These are phyloP conservation scores for Trypanosomatidae sp. DNA, from an alignment of 208 protist species.

Conservation along the genomic window DNA sequence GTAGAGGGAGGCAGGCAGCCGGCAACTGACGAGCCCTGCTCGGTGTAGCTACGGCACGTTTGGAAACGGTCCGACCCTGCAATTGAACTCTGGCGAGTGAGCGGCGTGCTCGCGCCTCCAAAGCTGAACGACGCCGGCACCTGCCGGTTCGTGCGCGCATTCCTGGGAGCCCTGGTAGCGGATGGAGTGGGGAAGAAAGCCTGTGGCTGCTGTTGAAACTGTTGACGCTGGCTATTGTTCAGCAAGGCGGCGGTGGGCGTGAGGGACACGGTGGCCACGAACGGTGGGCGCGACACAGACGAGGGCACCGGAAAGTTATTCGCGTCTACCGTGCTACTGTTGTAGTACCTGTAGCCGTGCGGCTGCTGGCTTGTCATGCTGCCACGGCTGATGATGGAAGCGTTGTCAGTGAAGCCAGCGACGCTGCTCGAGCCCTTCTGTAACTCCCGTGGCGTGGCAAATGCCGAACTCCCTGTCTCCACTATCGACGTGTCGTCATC, in stretches of 20 bases:
- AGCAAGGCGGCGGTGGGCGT: neutral
- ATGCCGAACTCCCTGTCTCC: slow-evolving; percentile 23
- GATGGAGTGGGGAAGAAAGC: neutral
- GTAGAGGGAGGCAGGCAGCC: neutral
- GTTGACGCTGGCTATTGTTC: neutral
- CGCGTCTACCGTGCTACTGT: slow-evolving; percentile 9
- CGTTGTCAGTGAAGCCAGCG: slow-evolving; percentile 9
- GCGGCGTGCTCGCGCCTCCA: neutral
- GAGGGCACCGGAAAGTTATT: neutral
- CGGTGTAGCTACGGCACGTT: slow-evolving; percentile 17
- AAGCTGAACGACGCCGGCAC: neutral
- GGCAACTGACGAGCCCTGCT: neutral
- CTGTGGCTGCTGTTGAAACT: neutral
- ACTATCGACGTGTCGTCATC: slow-evolving; percentile 20
- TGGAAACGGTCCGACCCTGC: slow-evolving; percentile 23
- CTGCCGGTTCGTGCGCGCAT: slow-evolving; percentile 17
- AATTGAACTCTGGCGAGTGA: slow-evolving; percentile 16
- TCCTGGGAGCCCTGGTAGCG: slow-evolving; percentile 8
- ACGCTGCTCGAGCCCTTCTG: slow-evolving; percentile 1
- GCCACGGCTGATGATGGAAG: slow-evolving; percentile 19
- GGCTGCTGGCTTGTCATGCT: slow-evolving; percentile 24
- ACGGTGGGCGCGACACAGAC: neutral
- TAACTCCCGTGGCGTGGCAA: slow-evolving; percentile 22
- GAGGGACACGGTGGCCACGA: neutral
- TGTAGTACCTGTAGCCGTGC: slow-evolving; percentile 29